Conservation (phyloP, 2,329 filamentous ascomycete species). For the Magnaporthiopsis poae region DNA sequence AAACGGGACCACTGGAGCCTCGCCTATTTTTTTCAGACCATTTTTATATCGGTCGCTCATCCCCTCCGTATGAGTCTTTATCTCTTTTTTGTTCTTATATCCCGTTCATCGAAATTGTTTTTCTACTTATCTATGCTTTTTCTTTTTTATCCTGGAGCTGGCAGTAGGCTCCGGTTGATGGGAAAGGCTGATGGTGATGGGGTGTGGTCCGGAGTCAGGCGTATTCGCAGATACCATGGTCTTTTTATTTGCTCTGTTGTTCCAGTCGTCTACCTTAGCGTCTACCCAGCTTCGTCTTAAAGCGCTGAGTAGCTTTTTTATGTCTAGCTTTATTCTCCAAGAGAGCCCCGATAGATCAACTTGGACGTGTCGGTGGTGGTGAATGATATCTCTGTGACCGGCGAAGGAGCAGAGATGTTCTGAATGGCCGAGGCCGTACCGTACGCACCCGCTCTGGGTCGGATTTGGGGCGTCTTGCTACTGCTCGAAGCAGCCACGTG, state of each 20-base stretch:
- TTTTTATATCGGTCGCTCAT: not conserved
- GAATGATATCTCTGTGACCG: no score
- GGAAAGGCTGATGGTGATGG: not conserved
- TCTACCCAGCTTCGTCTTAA: not conserved
- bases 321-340: not conserved
- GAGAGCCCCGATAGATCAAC: no score
- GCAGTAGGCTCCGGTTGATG: not conserved
- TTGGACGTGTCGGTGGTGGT: no score
- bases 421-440: no score
- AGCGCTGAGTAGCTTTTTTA: not conserved
- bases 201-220: not conserved
- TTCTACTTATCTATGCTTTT: not conserved
- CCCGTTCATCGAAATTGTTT: not conserved
- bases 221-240: not conserved
- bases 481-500: no score
- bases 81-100: not conserved
- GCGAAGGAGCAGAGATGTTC: no score
- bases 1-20: not conserved
- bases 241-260: not conserved
- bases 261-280: not conserved
- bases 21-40: not conserved
- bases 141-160: not conserved
- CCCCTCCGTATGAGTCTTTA: not conserved
- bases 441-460: no score
- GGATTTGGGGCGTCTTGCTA: no score